These are phyloP conservation scores for Fraxinus pennsylvanica DNA, from an alignment of 257 asterid genomes.

Conservation along the genomic window DNA sequence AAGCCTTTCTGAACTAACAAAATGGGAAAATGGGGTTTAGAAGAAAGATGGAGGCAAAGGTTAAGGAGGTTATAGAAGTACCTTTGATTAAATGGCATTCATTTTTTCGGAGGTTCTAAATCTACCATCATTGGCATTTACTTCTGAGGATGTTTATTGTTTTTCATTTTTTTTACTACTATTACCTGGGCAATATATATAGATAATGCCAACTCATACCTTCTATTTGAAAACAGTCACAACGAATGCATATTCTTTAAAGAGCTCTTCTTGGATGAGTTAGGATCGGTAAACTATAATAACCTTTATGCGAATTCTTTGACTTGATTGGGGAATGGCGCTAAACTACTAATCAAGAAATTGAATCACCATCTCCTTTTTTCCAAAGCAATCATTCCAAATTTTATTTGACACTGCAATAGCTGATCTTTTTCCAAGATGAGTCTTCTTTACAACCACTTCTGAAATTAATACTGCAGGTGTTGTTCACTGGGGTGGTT, in stretches of 20 bases:
- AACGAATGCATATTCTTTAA: not conserved
- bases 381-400: not conserved
- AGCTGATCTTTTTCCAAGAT: not conserved
- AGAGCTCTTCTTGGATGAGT: not conserved
- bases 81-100: not conserved
- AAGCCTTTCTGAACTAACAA: not conserved
- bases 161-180: not conserved
- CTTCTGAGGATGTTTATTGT: not conserved
- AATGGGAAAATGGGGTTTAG: not conserved
- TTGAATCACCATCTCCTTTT: not conserved
- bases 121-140: not conserved
- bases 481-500: conserved; percentile 31
- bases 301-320: not conserved
- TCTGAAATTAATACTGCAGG: conserved; percentile 26
- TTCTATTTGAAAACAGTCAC: not conserved
- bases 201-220: not conserved
- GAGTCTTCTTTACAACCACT: not conserved
- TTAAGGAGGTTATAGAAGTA: not conserved
- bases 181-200: not conserved
- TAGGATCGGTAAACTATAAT: not conserved
- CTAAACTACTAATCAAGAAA: not conserved
- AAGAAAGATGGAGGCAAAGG: not conserved
- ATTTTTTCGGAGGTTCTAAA: not conserved
- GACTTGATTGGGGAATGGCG: not conserved
- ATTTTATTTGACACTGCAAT: not conserved